Evolutionary conservation across 2,329 filamentous ascomycete species (phyloP), one percentile per base, ranked within the genome.

Genomic region (Aphanocladium album): DNA sequence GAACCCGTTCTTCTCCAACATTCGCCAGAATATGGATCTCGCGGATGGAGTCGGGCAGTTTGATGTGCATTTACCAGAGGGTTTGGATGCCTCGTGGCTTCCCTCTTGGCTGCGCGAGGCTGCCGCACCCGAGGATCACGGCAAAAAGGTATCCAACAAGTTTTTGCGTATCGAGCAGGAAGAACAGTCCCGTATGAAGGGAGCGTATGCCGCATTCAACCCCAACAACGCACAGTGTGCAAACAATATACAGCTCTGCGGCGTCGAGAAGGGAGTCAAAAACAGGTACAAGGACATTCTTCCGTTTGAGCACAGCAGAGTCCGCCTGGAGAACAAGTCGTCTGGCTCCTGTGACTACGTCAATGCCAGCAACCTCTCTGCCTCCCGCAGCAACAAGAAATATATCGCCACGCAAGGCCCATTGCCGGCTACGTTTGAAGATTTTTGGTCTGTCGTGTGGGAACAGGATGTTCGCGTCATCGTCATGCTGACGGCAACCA

Each of bases 371-470:
- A 86, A 96, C 67, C 79, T 98, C 63, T 88, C 89, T 71, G 84
- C 93, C 1, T 83, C 87, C 30, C 83, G 89, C 66, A 96, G 90
- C 65, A 88, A 96, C 72, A 97, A 96, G 78, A 85, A 87, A 46
- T 99, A 99, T 71, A 98, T 99, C 74, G 93, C 93, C 53, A 93
- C 92, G 14, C 95, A 99, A 73, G 95, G 92, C 0, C 95, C 95
- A 11, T 83, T 98, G 41, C 95, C 95, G 21, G 87, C 90, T 54
- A 99, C 95, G 0, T 97, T 96, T 69, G 88, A 90, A 90, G 95
- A 99, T 73, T 99, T 99, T 71, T 99, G 95, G 95, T 93, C 91
- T 62, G 89, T 97, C 12, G 83, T 98, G 33, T 99, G 95, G 95
- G 93, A 98, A 71, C 90, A 98, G 73, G 93, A 98, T 70, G 88